Evolutionary conservation across 129 eudicot genomes (phyloP).

Genomic region (Flaveria linearis): DNA sequence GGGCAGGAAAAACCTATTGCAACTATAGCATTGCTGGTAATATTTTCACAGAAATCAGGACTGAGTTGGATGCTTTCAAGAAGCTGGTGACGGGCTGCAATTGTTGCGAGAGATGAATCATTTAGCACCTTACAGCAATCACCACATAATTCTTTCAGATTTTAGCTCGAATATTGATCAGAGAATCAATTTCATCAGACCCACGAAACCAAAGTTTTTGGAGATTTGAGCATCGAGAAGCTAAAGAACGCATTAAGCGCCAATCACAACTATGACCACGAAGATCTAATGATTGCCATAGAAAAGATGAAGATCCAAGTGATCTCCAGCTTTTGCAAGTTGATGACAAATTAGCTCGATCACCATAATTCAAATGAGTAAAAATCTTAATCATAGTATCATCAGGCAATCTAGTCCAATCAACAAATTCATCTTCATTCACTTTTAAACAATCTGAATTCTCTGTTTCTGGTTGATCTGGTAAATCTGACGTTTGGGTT

Average conservation of each 20-base stretch:
- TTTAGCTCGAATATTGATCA: conserved; percentile 68
- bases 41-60: conserved; percentile 71
- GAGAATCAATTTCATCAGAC: conserved; percentile 67
- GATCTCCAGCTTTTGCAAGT: conserved; percentile 76
- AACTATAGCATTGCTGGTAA: conserved; percentile 62
- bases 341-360: conserved; percentile 82
- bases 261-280: conserved; percentile 77
- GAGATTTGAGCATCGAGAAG: conserved; percentile 64
- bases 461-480: conserved; percentile 21
- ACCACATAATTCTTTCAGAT: conserved; percentile 67
- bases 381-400: conserved; percentile 79
- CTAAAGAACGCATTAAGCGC: conserved; percentile 47
- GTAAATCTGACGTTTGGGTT: conserved; percentile 40
- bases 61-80: conserved; percentile 76
- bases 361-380: conserved; percentile 70
- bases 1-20: conserved; percentile 79
- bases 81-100: conserved; percentile 72
- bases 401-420: conserved; percentile 84
- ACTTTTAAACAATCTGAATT: conserved; percentile 19
- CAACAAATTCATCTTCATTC: conserved; percentile 47
- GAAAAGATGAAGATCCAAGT: conserved; percentile 60
- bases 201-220: conserved; percentile 82
- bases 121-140: conserved; percentile 71
- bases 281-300: conserved; percentile 80
- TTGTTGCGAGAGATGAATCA: conserved; percentile 71